Conservation (phyloP, 2,329 filamentous ascomycete genomes). For the Phyllosticta capitalensis region DNA sequence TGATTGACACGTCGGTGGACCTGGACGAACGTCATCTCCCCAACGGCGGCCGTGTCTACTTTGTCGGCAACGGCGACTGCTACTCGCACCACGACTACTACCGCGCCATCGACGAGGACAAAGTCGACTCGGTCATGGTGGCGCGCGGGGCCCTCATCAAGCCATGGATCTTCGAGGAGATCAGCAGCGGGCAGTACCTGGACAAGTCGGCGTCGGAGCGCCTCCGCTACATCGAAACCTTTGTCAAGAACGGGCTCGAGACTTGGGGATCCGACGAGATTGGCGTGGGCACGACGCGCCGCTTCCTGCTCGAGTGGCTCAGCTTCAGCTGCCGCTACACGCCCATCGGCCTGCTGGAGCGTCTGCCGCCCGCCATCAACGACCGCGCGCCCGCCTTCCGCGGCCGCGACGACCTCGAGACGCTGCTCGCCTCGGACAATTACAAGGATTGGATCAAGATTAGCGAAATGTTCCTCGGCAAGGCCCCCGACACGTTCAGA, state of each 20-base stretch:
- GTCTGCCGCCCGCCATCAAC: constrained; percentile 79
- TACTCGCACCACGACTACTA: constrained; percentile 88
- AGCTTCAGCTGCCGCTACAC: constrained; percentile 91
- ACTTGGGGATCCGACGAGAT: constrained; percentile 95
- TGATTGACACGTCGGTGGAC: constrained; percentile 69
- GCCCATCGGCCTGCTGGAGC: constrained; percentile 77
- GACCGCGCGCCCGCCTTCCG: constrained; percentile 78
- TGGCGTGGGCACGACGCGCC: constrained; percentile 78
- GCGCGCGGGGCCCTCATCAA: constrained; percentile 94
- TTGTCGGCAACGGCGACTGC: constrained; percentile 93
- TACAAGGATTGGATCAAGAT: constrained; percentile 99
- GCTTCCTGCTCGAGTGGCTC: constrained; percentile 91
- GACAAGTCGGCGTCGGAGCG: constrained; percentile 90
- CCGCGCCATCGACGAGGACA: constrained; percentile 62
- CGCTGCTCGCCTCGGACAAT: constrained; percentile 79
- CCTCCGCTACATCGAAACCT: constrained; percentile 77
- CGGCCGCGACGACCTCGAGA: constrained; percentile 85
- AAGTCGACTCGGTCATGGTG: constrained; percentile 92
- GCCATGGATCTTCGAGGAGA: constrained; percentile 98
- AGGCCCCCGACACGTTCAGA: constrained; percentile 78
- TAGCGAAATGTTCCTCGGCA: constrained; percentile 96
- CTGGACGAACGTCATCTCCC: constrained; percentile 66
- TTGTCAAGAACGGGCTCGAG: constrained; percentile 80
- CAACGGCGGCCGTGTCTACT: constrained; percentile 65
- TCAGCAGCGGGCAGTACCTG: constrained; percentile 80